phyloP scores from a whole-genome alignment of 2,329 filamentous ascomycete species.

The Venturia nashicola region DNA sequence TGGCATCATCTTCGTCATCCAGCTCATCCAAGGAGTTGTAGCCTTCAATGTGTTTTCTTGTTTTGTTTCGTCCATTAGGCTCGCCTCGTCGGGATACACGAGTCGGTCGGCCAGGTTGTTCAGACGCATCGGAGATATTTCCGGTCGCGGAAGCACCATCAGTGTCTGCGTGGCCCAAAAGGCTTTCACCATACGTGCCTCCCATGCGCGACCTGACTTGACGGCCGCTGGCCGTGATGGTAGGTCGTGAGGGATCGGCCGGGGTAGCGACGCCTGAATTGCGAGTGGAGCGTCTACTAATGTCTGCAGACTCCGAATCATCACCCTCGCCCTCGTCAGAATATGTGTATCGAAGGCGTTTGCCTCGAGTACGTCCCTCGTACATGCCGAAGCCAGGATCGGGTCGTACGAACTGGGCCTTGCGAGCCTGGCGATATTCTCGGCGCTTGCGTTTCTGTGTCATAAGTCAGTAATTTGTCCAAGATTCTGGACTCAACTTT shows the following conservation, averaged over 20 bases:
- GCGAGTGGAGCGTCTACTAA: slow-evolving; percentile 39
- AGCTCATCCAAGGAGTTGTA: slow-evolving; percentile 51
- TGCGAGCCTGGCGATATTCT: slow-evolving; percentile 78
- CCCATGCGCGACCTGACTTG: slow-evolving; percentile 58
- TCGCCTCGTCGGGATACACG: slow-evolving; percentile 22
- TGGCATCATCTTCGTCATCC: slow-evolving; percentile 53
- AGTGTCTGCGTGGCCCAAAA: slow-evolving; percentile 38
- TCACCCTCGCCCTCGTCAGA: slow-evolving; percentile 72
- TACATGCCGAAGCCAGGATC: slow-evolving; percentile 88
- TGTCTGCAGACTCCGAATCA: slow-evolving; percentile 45
- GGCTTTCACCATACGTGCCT: slow-evolving; percentile 51
- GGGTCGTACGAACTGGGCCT: slow-evolving; percentile 75
- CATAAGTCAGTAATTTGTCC: slow-evolving; percentile 11
- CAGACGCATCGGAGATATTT: slow-evolving; percentile 26
- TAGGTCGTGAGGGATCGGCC: slow-evolving; percentile 51
- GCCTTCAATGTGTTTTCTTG: slow-evolving; percentile 36
- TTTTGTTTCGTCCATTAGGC: slow-evolving; percentile 24
- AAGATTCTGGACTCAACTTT: slow-evolving; percentile 3
- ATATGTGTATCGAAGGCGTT: slow-evolving; percentile 92
- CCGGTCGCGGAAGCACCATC: slow-evolving; percentile 31
- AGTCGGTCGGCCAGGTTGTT: slow-evolving; percentile 30
- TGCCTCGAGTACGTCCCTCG: slow-evolving; percentile 89
- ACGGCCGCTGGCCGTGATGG: slow-evolving; percentile 72
- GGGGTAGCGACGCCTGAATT: slow-evolving; percentile 60
- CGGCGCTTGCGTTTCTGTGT: slow-evolving; percentile 79